These are phyloP conservation scores for Fusarium sp. DNA, from an alignment of 2,329 filamentous ascomycete genomes.

Conservation along the genomic window DNA sequence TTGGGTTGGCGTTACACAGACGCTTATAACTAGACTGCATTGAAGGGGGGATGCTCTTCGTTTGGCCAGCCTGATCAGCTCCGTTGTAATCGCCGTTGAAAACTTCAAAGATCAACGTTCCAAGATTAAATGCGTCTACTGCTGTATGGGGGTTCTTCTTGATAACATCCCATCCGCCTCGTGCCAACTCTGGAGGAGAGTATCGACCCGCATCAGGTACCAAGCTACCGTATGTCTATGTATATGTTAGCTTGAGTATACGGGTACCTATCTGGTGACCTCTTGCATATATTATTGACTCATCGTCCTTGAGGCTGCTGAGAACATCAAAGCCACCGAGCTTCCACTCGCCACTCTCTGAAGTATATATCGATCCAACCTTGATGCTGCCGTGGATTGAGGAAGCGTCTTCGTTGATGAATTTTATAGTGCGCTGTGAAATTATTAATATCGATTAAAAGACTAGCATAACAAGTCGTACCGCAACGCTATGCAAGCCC, in stretches of 20 bases:
- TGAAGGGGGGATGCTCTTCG: conserved; percentile 81
- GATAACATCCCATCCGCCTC: conserved; percentile 89
- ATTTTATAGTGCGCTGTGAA: conserved; percentile 85
- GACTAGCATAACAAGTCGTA: conserved; percentile 49
- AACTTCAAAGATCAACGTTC: conserved; percentile 84
- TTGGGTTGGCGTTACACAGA: conserved; percentile 87
- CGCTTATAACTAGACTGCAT: conserved; percentile 95
- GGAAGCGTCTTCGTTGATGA: conserved; percentile 91
- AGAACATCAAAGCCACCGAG: conserved; percentile 91
- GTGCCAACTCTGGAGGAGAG: conserved; percentile 84
- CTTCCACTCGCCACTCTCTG: conserved; percentile 98
- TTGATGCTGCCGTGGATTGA: conserved; percentile 91
- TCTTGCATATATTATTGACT: conserved; percentile 84
- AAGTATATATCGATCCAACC: conserved; percentile 87
- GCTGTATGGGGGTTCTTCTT: conserved; percentile 83
- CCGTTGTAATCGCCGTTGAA: conserved; percentile 87
- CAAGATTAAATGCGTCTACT: conserved; percentile 87
- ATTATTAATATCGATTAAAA: conserved; percentile 28
- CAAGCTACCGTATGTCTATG: conserved; percentile 82
- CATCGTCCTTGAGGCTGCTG: conserved; percentile 95
- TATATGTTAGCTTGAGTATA: conserved; percentile 9
- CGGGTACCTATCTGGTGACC: background rate
- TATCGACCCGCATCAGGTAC: conserved; percentile 87
- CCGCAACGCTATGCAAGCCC: conserved; percentile 87
- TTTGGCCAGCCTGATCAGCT: conserved; percentile 81